These are phyloP conservation scores for Tolypocladium tundrense DNA, from an alignment of 2,329 filamentous ascomycete species.

Conservation along the genomic window DNA sequence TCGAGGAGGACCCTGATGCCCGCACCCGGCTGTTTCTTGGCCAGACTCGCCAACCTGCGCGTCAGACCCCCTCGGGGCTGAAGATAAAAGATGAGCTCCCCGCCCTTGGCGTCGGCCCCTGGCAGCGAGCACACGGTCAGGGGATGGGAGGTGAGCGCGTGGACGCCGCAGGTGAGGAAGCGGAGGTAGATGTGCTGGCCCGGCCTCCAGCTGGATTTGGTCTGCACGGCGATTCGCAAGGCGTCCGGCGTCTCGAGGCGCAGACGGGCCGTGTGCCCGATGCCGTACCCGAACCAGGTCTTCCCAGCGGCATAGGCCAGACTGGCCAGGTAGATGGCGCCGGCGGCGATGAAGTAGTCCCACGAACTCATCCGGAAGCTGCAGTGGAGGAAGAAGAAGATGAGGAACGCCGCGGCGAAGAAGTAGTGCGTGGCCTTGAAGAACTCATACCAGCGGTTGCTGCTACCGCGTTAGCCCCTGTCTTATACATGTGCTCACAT, in stretches of 20 bases:
- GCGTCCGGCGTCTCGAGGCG: slow-evolving; percentile 23
- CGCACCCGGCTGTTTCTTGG: slow-evolving; percentile 21
- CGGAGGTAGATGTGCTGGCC: slow-evolving; percentile 47
- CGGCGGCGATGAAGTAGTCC: slow-evolving; percentile 52
- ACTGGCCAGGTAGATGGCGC: slow-evolving; percentile 16
- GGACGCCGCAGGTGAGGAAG: slow-evolving; percentile 33
- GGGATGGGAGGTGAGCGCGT: slow-evolving; percentile 37
- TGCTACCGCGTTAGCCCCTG: slow-evolving; percentile 9
- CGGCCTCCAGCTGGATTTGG: slow-evolving; percentile 33
- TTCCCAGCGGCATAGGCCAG: slow-evolving; percentile 37
- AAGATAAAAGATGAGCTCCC: slow-evolving; percentile 43
- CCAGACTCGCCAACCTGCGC: slow-evolving; percentile 28
- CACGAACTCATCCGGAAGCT: slow-evolving; percentile 43
- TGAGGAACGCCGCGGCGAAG: slow-evolving; percentile 40
- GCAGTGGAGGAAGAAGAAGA: slow-evolving; percentile 53
- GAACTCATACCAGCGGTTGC: slow-evolving; percentile 47
- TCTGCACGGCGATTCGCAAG: slow-evolving; percentile 31
- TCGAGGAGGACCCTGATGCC: slow-evolving; percentile 40
- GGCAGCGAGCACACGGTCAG: slow-evolving; percentile 46
- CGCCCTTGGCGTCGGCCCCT: slow-evolving; percentile 7
- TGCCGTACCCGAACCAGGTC: slow-evolving; percentile 39
- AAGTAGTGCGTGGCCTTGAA: slow-evolving; percentile 49
- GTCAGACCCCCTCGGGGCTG: slow-evolving; percentile 40
- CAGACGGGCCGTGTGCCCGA: slow-evolving; percentile 30
- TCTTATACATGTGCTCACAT: neutral